phyloP scores from a whole-genome alignment of 306 rosid species.

The Rubus idaeus region DNA sequence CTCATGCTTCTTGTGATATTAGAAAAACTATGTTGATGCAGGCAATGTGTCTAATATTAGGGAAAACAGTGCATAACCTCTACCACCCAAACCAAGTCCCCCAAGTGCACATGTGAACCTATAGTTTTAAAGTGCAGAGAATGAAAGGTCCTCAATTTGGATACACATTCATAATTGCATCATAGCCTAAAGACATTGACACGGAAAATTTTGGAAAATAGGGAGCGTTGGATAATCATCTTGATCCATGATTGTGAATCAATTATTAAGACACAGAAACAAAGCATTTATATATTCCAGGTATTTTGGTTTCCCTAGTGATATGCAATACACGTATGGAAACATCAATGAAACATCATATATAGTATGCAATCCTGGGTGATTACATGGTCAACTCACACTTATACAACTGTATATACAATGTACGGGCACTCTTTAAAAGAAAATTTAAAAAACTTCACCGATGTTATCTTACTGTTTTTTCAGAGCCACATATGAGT shows the following conservation, averaged over 20 bases:
- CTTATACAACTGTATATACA: too few relatives aligned
- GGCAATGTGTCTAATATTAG: background rate
- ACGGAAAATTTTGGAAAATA: background rate
- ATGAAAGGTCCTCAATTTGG: background rate
- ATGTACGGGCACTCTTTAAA: background rate
- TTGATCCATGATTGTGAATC: background rate
- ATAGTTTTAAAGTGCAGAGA: background rate
- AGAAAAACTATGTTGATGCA: background rate
- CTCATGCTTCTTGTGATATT: background rate
- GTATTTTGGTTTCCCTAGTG: background rate
- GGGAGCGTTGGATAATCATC: background rate
- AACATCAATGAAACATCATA: background rate
- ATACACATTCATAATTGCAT: background rate
- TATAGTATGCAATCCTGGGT: background rate
- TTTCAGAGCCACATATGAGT: conserved; percentile 90
- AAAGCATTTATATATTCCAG: background rate
- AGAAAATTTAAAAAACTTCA: background rate
- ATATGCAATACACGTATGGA: background rate
- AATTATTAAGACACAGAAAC: too few relatives aligned
- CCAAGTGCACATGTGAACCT: background rate
- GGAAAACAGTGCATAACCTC: background rate
- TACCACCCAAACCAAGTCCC: background rate
- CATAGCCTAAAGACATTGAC: background rate
- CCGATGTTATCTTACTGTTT: conserved; percentile 70
- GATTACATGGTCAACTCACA: background rate